A percentile compares a stretch with the other conserved stretches of the same genome.
phyloP scores from a whole-genome alignment of 1,284 basidiomycete genomes.

The Trametes versicolor region DNA sequence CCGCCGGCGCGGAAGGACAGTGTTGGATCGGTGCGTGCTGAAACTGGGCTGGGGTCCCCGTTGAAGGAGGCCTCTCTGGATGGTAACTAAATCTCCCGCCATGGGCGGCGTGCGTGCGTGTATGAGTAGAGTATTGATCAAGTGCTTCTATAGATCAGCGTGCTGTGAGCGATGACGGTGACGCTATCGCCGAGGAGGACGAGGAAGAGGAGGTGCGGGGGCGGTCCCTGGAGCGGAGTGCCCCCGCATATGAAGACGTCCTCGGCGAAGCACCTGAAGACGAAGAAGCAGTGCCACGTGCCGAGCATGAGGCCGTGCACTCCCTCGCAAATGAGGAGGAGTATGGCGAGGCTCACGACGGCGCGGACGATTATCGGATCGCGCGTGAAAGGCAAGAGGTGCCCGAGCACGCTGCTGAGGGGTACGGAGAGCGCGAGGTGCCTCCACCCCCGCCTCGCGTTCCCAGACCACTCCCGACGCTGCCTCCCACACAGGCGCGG shows the following conservation, averaged over 20 bases:
- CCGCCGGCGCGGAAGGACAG: conserved; percentile 42
- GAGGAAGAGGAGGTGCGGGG: conserved; percentile 10
- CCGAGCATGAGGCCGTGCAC: conserved; percentile 18
- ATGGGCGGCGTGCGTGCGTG: conserved; percentile 24
- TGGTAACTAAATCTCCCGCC: conserved; percentile 59
- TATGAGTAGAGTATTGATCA: conserved; percentile 44
- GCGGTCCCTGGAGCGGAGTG: conserved; percentile 9
- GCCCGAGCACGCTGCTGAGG: conserved; percentile 24
- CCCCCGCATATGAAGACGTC: conserved; percentile 10
- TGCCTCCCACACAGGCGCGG: conserved; percentile 9
- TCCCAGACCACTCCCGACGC: conserved; percentile 21
- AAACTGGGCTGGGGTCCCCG: conserved; percentile 18
- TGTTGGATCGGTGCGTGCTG: conserved; percentile 37
- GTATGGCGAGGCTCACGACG: conserved; percentile 12
- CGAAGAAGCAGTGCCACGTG: conserved; percentile 30
- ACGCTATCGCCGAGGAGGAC: conserved; percentile 24
- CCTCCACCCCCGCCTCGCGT: conserved; percentile 18
- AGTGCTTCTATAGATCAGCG: conserved; percentile 35
- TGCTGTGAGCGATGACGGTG: conserved; percentile 19
- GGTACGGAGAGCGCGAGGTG: conserved; percentile 8
- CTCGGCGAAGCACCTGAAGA: conserved; percentile 27
- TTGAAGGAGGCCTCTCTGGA: conserved; percentile 41
- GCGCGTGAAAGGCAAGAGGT: conserved; percentile 18
- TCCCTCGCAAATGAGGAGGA: conserved; percentile 23
- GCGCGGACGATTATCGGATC: conserved; percentile 14